Base-by-base conservation (phyloP, 2,329 filamentous ascomycete genomes). In the Hypomyces rosellus region DNA sequence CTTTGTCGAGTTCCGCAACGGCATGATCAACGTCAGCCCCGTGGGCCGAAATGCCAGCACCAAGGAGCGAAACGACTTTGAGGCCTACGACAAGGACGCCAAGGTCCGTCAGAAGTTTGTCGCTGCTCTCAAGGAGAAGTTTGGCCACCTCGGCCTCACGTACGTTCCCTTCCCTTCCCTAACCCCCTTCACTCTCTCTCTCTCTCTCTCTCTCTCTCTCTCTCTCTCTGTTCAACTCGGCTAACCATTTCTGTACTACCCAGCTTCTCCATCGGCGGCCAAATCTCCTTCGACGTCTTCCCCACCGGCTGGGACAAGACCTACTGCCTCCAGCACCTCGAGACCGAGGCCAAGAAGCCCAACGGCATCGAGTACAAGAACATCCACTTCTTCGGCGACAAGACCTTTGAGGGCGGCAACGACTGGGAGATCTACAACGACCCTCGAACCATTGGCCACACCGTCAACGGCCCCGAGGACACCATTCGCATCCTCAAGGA, bases 251-350 rank as follows among this genome's bases (percentile, higher is more conserved):
- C 25, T 13, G 1, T 33, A 13, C 12, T 18, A 15, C n/a, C 7
- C 14, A 91, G 88, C 52, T 96, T 86, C 77, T 92, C 89, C 56
- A 95, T 99, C 62, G 93, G 93, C 61, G 93, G 93, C 48, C 89
- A 96, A 67, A 96, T 99, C 71, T 96, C 91, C 53, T 99, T 99
- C 69, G 93, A 99, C 66, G 88, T 97, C 63, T 99, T 99, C 80
- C 93, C 93, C 57, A 81, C 76, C 2, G 93, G 93, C 64, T 99
- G 93, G 93, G 93, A 99, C 75, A 99, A 97, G 84, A 96, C 89
- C 9, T 99, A 96, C 79, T 96, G 91, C 74, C 77, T 97, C 59
- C 76, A 81, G 61, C 91, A 96, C 71, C 76, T 97, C 55, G 89
- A 93, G 73, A 79, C 79, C 56, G 91, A 96, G 69, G 84, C 86